Percentiles rank a stretch among this genome's conserved stretches.
phyloP scores from a whole-genome alignment of 805 yeast species.

The Metschnikowia baotianmanensis region DNA sequence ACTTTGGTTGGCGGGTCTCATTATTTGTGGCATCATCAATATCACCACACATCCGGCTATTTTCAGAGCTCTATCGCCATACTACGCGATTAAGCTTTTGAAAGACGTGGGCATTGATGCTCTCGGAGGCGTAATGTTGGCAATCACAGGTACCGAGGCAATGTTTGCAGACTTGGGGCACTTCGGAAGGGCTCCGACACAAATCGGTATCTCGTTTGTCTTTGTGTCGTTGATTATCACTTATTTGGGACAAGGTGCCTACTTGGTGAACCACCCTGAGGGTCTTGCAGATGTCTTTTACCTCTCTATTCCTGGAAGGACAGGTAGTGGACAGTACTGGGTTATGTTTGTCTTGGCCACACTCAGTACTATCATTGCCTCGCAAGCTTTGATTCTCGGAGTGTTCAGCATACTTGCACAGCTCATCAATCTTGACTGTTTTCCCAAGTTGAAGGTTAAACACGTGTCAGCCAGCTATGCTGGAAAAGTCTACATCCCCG shows the following conservation, averaged over 20 bases:
- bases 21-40: conserved; percentile 46
- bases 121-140: conserved; percentile 51
- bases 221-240: conserved; percentile 51
- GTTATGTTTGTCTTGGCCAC: conserved; percentile 50
- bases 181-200: conserved; percentile 50
- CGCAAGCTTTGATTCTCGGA: conserved; percentile 58
- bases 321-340: conserved; percentile 47
- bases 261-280: conserved; percentile 39
- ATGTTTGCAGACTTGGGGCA: conserved; percentile 65
- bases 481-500: conserved; percentile 56
- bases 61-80: conserved; percentile 49
- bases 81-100: conserved; percentile 48
- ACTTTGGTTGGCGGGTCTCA: conserved; percentile 48
- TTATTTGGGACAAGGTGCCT: conserved; percentile 60
- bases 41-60: conserved; percentile 44
- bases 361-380: conserved; percentile 55
- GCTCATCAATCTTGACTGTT: conserved; percentile 52
- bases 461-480: conserved; percentile 44
- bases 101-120: conserved; percentile 40
- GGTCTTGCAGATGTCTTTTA: conserved; percentile 45
- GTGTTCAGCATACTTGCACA: conserved; percentile 53
- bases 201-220: conserved; percentile 48
- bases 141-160: conserved; percentile 60
- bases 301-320: conserved; percentile 50
- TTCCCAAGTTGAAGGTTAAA: conserved; percentile 46